phyloP scores from a whole-genome alignment of 345 rosid species.

The Theobroma cacao region DNA sequence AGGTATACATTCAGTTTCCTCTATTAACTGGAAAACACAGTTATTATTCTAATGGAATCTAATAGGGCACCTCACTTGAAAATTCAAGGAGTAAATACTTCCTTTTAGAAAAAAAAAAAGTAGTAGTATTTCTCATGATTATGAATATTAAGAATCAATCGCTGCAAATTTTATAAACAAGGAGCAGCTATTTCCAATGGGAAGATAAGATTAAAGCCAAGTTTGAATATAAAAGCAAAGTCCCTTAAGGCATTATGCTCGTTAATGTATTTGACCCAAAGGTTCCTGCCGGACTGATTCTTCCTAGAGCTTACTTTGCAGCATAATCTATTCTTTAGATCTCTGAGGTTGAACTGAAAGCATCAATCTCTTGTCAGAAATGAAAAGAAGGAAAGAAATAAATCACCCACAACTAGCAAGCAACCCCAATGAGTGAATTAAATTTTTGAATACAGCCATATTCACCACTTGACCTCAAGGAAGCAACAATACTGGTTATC shows the following conservation, averaged over 20 bases:
- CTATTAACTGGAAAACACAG: background rate
- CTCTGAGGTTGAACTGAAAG: background rate
- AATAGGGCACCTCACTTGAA: background rate
- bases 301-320: background rate
- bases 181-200: background rate
- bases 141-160: background rate
- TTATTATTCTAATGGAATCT: background rate
- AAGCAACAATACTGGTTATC: background rate
- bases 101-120: background rate
- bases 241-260: background rate
- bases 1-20: slow-evolving; percentile 10
- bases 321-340: background rate
- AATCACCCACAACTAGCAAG: background rate
- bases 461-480: background rate
- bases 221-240: background rate
- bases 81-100: background rate
- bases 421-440: background rate
- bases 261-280: background rate
- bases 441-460: background rate
- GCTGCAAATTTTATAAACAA: background rate
- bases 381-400: no score
- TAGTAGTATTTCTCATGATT: background rate
- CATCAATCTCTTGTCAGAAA: no score
- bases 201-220: background rate
- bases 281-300: background rate